These are phyloP conservation scores for Globisporangium cederbergense DNA, from an alignment of 352 stramenopile genomes.

Conservation along the genomic window DNA sequence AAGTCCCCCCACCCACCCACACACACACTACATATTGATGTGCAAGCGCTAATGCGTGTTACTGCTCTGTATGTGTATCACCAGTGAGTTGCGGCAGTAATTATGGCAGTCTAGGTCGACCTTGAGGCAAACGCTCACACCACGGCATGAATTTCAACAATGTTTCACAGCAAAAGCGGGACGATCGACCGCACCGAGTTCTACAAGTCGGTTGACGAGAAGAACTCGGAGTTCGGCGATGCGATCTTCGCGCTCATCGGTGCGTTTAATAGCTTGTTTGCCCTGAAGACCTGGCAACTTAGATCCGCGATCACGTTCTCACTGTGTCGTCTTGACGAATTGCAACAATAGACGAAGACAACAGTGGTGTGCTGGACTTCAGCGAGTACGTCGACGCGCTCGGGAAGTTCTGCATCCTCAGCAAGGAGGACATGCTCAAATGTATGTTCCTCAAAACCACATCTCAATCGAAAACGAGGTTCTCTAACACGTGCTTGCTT, in stretches of 20 bases:
- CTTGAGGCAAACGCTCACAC: not conserved
- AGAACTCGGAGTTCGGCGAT: constrained; percentile 67
- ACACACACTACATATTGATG: too few relatives aligned
- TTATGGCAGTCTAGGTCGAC: not conserved
- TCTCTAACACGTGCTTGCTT: not conserved
- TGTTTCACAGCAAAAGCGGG: constrained; percentile 44
- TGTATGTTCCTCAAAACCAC: constrained; percentile 22
- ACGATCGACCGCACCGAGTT: constrained; percentile 71
- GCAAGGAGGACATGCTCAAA: constrained; percentile 73
- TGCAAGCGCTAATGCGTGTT: too few relatives aligned
- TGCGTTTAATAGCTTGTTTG: constrained; percentile 7
- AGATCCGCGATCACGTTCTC: too few relatives aligned
- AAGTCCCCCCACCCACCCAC: too few relatives aligned
- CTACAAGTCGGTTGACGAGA: constrained; percentile 64
- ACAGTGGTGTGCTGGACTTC: constrained; percentile 67
- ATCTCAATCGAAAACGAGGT: too few relatives aligned
- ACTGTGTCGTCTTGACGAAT: too few relatives aligned
- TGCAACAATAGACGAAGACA: constrained; percentile 45
- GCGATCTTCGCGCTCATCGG: constrained; percentile 72
- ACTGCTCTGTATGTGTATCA: not conserved
- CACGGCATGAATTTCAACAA: too few relatives aligned
- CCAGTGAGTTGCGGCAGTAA: not conserved
- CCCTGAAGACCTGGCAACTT: too few relatives aligned
- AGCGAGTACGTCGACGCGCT: constrained; percentile 75
- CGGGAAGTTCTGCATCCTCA: constrained; percentile 72